phyloP scores from a whole-genome alignment of 2,329 filamentous ascomycete genomes.

The Fusarium anthophilum region DNA sequence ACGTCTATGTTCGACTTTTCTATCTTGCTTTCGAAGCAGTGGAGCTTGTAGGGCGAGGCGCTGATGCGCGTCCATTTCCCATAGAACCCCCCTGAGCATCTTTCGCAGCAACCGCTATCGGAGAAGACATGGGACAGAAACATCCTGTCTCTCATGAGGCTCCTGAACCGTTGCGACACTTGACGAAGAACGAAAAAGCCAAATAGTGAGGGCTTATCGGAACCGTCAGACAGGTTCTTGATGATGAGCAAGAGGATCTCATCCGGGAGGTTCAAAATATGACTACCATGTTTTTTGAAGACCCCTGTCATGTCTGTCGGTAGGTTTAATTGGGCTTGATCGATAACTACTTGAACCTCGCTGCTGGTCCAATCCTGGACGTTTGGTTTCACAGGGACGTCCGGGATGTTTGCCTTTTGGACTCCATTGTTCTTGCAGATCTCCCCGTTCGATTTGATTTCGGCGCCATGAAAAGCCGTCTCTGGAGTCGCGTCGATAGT shows the following conservation, averaged over 20 bases:
- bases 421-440: background rate
- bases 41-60: accelerated
- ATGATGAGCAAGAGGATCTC: background rate
- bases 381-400: background rate
- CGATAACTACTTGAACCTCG: background rate
- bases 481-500: background rate
- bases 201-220: background rate
- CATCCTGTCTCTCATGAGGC: background rate
- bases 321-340: background rate
- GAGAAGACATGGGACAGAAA: background rate
- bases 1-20: accelerated
- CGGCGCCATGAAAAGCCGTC: background rate
- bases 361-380: background rate
- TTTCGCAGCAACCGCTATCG: background rate
- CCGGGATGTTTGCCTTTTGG: accelerated
- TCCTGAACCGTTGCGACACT: background rate
- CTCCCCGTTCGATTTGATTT: background rate
- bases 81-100: background rate
- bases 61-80: background rate
- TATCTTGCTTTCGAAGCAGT: background rate
- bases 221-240: background rate
- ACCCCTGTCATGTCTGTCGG: background rate
- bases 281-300: background rate
- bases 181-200: background rate
- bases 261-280: background rate